A percentile compares a stretch with the other conserved stretches of the same genome.
These are phyloP conservation scores for Heterobasidion irregulare DNA, from an alignment of 1,284 basidiomycete species.

Conservation along the genomic window DNA sequence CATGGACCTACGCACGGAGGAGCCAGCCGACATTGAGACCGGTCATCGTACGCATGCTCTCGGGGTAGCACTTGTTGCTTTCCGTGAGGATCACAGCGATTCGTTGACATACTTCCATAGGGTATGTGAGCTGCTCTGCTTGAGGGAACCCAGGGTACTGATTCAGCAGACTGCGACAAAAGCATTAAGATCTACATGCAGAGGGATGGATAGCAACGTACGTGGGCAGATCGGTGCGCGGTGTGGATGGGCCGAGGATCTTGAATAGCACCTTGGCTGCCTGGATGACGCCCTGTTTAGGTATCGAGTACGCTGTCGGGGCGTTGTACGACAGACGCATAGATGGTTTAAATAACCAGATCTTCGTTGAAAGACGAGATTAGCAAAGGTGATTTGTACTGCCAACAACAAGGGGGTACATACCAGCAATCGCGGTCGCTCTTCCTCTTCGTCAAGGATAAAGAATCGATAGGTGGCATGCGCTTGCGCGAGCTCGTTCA, in stretches of 20 bases:
- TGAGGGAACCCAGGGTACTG: slow-evolving; percentile 75
- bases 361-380: slow-evolving; percentile 26
- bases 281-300: slow-evolving; percentile 52
- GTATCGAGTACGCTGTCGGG: slow-evolving; percentile 44
- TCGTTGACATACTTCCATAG: slow-evolving; percentile 61
- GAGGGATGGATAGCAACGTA: slow-evolving; percentile 21
- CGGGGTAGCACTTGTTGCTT: slow-evolving; percentile 68
- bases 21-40: slow-evolving; percentile 77
- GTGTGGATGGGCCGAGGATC: slow-evolving; percentile 48
- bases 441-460: slow-evolving; percentile 75
- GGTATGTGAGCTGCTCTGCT: slow-evolving; percentile 75
- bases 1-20: slow-evolving; percentile 21
- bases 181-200: background rate
- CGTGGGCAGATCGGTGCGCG: slow-evolving; percentile 45
- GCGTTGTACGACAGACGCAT: slow-evolving; percentile 69
- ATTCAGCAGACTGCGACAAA: slow-evolving; percentile 37
- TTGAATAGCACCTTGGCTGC: slow-evolving; percentile 74
- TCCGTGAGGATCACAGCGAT: slow-evolving; percentile 61
- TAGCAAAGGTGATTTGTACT: background rate
- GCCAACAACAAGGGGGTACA: slow-evolving; percentile 17
- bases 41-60: slow-evolving; percentile 66
- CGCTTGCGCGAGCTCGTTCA: slow-evolving; percentile 81
- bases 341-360: slow-evolving; percentile 88
- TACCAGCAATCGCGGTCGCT: slow-evolving; percentile 70
- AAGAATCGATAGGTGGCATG: slow-evolving; percentile 88